A percentile compares a stretch with the other conserved stretches of the same genome.
Evolutionary conservation across 2,329 filamentous ascomycete genomes (phyloP).

Genomic region (Cercospora brassicicola): DNA sequence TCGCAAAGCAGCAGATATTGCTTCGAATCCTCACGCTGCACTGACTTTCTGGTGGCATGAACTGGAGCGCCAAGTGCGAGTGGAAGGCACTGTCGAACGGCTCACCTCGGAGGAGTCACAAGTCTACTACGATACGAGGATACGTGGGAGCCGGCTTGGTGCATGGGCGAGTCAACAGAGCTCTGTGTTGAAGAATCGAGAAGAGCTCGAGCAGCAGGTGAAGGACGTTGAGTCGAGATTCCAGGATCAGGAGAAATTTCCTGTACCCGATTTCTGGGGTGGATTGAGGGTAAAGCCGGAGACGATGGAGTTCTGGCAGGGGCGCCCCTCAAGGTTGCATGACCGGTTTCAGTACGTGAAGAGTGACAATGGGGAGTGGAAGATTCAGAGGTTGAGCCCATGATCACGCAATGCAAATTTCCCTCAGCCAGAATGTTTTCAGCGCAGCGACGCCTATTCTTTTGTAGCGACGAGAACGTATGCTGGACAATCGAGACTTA

Average conservation of each 20-base stretch:
- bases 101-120: slow-evolving; percentile 70
- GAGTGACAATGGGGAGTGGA: slow-evolving; percentile 46
- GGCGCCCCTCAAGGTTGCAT: slow-evolving; percentile 82
- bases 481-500: not conserved
- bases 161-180: slow-evolving; percentile 95
- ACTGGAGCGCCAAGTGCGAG: slow-evolving; percentile 83
- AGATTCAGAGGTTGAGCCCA: slow-evolving; percentile 71
- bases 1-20: slow-evolving; percentile 66
- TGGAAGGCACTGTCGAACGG: slow-evolving; percentile 75
- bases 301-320: slow-evolving; percentile 94
- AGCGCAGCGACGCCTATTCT: not conserved
- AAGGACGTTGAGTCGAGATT: slow-evolving; percentile 74
- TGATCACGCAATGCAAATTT: slow-evolving; percentile 40
- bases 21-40: slow-evolving; percentile 72
- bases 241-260: slow-evolving; percentile 73
- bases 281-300: slow-evolving; percentile 83
- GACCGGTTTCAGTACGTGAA: slow-evolving; percentile 87
- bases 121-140: slow-evolving; percentile 63
- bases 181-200: slow-evolving; percentile 67
- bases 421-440: not conserved
- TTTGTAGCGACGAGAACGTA: not conserved
- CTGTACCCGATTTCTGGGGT: slow-evolving; percentile 92
- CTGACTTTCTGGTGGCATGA: slow-evolving; percentile 90
- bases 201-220: slow-evolving; percentile 74
- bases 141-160: slow-evolving; percentile 78